Evolutionary conservation across 2,329 filamentous ascomycete species (phyloP).

Genomic region (Chrysosporium keratinophilum): DNA sequence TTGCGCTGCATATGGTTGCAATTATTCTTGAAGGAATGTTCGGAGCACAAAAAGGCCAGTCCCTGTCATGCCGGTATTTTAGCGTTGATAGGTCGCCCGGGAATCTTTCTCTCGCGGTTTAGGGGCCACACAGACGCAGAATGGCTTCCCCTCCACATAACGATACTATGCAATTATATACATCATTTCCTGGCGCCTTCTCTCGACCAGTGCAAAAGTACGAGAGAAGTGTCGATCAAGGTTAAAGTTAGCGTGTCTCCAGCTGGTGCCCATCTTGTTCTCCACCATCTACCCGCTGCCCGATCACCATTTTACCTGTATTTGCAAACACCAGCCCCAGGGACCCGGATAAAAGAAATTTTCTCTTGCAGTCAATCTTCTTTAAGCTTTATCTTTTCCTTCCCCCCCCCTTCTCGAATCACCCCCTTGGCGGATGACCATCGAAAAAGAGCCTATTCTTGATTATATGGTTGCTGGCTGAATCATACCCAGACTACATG

Average conservation of each 20-base stretch:
- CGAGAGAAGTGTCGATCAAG: not conserved
- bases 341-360: conserved; percentile 6
- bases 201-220: not conserved
- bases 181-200: no score
- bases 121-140: no score
- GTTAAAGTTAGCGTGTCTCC: not conserved
- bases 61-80: not conserved
- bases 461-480: no score
- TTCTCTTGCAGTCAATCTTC: not conserved
- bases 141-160: not conserved
- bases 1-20: not conserved
- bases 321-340: not conserved
- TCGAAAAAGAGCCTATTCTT: no score
- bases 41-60: not conserved
- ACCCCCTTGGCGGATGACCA: no score
- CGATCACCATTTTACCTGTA: not conserved
- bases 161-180: no score
- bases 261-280: not conserved
- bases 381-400: not conserved
- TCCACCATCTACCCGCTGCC: not conserved
- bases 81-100: not conserved
- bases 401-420: not conserved
- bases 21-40: not conserved
- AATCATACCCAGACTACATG: no score
- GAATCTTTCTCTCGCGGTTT: not conserved